phyloP scores from a whole-genome alignment of 192 early-diverging fungal species.

The Coemansia javaensis region DNA sequence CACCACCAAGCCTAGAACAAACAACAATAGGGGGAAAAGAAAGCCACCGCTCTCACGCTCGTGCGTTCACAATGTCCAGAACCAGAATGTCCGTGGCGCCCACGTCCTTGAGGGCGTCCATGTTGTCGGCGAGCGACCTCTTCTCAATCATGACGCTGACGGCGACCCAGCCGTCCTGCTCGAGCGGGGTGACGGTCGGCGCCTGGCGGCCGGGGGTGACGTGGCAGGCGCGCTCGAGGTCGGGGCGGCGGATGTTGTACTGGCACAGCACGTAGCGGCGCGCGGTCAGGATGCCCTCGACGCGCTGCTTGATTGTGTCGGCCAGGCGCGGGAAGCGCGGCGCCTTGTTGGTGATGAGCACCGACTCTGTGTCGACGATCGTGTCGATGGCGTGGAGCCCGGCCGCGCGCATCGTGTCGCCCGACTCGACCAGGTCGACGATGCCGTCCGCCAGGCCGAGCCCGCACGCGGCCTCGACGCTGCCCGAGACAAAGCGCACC shows the following conservation, averaged over 20 bases:
- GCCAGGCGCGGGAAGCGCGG: constrained; percentile 70
- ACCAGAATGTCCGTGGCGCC: constrained; percentile 92
- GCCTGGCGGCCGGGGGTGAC: constrained; percentile 94
- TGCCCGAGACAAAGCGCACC: constrained; percentile 85
- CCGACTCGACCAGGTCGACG: constrained; percentile 78
- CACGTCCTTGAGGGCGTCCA: constrained; percentile 82
- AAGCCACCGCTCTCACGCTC: too few relatives aligned
- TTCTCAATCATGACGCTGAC: constrained; percentile 88
- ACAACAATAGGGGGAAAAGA: too few relatives aligned
- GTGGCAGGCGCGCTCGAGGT: constrained; percentile 58
- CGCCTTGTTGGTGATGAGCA: constrained; percentile 83
- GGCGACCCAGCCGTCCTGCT: constrained; percentile 83
- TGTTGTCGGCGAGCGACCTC: constrained; percentile 70
- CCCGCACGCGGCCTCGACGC: constrained; percentile 94
- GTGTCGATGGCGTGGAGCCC: constrained; percentile 89
- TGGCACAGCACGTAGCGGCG: constrained; percentile 81
- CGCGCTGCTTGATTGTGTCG: constrained; percentile 72
- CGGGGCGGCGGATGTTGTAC: constrained; percentile 77
- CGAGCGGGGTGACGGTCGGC: constrained; percentile 80
- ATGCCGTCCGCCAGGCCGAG: constrained; percentile 96
- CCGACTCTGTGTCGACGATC: constrained; percentile 77
- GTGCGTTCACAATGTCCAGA: constrained; percentile 69
- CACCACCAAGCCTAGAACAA: too few relatives aligned
- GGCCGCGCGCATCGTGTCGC: constrained; percentile 99
- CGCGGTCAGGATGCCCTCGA: constrained; percentile 88